Evolutionary conservation across 139 green algal genomes (phyloP).

Genomic region (Chlamydomonas urium): DNA sequence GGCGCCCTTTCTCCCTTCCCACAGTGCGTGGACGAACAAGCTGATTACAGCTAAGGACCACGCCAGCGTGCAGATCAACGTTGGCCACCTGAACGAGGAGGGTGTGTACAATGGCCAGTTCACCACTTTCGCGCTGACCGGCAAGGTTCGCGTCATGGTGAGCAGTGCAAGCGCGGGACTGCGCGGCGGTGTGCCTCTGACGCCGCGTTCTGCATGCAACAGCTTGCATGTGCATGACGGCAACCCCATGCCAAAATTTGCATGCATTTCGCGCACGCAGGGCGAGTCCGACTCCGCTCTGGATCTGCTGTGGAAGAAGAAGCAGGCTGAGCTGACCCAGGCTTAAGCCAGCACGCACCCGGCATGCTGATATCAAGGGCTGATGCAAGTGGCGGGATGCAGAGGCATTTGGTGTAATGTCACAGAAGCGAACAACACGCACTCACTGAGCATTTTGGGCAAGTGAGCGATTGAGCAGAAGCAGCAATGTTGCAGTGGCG

Average conservation of each 20-base stretch:
- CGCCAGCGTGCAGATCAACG: conserved; percentile 95
- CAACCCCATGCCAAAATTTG: too few relatives aligned
- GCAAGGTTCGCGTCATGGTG: conserved; percentile 80
- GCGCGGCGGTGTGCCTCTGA: too few relatives aligned
- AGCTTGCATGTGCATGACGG: too few relatives aligned
- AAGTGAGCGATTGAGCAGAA: too few relatives aligned
- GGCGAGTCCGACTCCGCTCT: conserved; percentile 84
- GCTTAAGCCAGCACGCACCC: conserved; percentile 8
- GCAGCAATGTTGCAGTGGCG: too few relatives aligned
- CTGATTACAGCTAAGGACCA: conserved; percentile 99
- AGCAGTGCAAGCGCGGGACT: too few relatives aligned
- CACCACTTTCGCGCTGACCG: conserved; percentile 92
- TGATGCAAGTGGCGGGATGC: too few relatives aligned
- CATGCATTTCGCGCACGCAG: conserved; percentile 35
- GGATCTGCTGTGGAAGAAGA: conserved; percentile 91
- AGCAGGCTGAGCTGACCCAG: conserved; percentile 46
- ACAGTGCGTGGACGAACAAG: conserved; percentile 98
- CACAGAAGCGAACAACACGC: too few relatives aligned
- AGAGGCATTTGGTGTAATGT: too few relatives aligned
- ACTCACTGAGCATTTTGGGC: too few relatives aligned
- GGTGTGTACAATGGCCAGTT: conserved; percentile 92
- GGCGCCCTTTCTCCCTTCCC: neutral
- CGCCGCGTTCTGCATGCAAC: too few relatives aligned
- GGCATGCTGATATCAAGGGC: too few relatives aligned
- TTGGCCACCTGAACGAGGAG: conserved; percentile 94